Evolutionary conservation across 139 green algal genomes (phyloP).

Genomic region (Picochlorum sp.): DNA sequence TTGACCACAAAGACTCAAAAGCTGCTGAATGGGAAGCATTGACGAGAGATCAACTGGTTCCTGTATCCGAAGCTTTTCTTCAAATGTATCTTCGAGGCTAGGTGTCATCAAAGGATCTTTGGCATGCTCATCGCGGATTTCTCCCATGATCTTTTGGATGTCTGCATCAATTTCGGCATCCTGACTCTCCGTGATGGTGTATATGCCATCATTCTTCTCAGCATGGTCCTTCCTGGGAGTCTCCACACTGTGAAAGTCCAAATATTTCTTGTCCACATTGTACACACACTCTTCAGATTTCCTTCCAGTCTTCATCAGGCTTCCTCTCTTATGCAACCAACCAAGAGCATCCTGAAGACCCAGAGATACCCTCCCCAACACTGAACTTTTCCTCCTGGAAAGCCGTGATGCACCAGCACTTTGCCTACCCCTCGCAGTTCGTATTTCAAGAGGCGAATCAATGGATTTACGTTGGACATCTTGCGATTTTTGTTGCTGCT

Average conservation of each 20-base stretch:
- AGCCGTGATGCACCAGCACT: not conserved
- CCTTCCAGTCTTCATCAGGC: not conserved
- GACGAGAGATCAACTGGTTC: slow-evolving; percentile 12
- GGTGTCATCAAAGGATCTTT: slow-evolving; percentile 2
- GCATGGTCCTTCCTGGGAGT: too few relatives aligned
- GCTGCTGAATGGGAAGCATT: slow-evolving; percentile 41
- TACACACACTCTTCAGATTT: not conserved
- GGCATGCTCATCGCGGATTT: not conserved
- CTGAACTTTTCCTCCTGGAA: not conserved
- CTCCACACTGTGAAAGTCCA: too few relatives aligned
- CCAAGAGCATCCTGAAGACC: slow-evolving; percentile 4
- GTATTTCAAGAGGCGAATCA: not conserved
- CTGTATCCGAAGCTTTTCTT: not conserved
- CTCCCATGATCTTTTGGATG: not conserved
- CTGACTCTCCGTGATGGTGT: not conserved
- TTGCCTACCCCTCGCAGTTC: not conserved
- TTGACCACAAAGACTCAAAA: slow-evolving; percentile 65
- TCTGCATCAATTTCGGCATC: not conserved
- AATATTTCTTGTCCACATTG: not conserved
- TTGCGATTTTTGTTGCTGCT: not conserved
- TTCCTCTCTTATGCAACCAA: not conserved
- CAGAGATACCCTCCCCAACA: not conserved
- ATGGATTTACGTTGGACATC: not conserved
- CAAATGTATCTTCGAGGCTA: slow-evolving; percentile 4
- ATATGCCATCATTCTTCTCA: not conserved